phyloP scores from a whole-genome alignment of 2,329 filamentous ascomycete species.

The Fusarium gaditjirri region DNA sequence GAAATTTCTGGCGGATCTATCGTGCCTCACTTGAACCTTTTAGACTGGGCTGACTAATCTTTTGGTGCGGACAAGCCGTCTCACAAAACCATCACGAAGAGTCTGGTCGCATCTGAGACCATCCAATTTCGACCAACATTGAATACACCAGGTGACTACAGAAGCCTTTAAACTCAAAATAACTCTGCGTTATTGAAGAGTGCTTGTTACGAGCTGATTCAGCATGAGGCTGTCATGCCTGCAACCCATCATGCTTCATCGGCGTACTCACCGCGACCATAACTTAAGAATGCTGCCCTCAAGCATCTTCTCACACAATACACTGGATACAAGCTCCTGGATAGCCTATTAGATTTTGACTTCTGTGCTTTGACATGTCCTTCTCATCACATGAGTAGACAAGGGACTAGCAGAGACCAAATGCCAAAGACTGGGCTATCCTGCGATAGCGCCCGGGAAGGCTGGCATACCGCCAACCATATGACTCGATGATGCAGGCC shows the following conservation, averaged over 20 bases:
- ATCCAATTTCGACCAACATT: neutral
- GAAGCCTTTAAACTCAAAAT: too few species aligned
- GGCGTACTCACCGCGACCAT: neutral
- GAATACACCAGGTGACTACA: neutral
- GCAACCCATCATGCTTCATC: neutral
- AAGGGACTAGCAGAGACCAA: neutral
- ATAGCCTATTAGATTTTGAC: neutral
- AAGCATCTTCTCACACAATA: neutral
- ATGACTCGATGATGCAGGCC: neutral
- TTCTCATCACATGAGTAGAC: neutral
- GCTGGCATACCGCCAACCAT: too few species aligned
- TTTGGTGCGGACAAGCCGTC: neutral
- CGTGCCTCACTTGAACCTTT: too few species aligned
- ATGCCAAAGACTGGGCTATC: neutral
- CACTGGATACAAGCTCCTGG: too few species aligned
- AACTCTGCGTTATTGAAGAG: too few species aligned
- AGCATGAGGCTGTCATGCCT: neutral
- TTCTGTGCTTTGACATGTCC: neutral
- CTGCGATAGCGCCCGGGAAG: neutral
- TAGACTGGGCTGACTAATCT: neutral
- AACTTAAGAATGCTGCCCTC: neutral
- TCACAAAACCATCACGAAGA: neutral
- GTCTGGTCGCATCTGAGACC: neutral
- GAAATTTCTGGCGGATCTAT: neutral
- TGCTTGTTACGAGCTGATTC: too few species aligned